phyloP scores from a whole-genome alignment of 306 rosid genomes.

The Vigna mungo region DNA sequence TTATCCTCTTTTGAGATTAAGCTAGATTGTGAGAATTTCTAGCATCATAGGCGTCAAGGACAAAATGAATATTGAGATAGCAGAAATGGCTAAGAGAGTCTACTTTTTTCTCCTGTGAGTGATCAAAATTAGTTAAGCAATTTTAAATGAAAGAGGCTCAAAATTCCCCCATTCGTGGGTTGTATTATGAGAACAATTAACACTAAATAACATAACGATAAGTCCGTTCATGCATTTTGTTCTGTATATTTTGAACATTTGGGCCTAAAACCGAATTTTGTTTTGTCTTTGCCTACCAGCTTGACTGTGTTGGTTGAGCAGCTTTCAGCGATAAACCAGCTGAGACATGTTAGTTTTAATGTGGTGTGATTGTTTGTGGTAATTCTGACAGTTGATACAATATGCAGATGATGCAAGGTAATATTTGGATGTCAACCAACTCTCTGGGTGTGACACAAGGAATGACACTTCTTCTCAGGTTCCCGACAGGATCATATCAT shows the following conservation, averaged over 20 bases:
- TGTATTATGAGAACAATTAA: conserved; percentile 17
- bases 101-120: background rate
- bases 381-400: conserved; percentile 40
- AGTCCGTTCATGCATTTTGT: conserved; percentile 14
- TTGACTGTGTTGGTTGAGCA: background rate
- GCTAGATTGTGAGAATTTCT: background rate
- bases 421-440: conserved; percentile 66
- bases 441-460: conserved; percentile 65
- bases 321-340: background rate
- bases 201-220: background rate
- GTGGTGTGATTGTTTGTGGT: background rate
- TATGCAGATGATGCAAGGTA: conserved; percentile 91
- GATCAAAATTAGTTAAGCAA: conserved; percentile 19
- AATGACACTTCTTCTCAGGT: conserved; percentile 77
- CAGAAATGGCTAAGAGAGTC: background rate
- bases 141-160: conserved; percentile 4
- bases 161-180: conserved; percentile 22
- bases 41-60: conserved; percentile 5
- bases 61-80: conserved; percentile 13
- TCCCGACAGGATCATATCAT: conserved; percentile 56
- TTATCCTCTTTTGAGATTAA: conserved; percentile 10
- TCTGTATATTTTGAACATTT: conserved; percentile 5
- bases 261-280: background rate
- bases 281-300: background rate
- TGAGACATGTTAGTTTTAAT: conserved; percentile 25